These are phyloP conservation scores for Lichenothelia convexa DNA, from an alignment of 495 filamentous ascomycete species.

Conservation along the genomic window DNA sequence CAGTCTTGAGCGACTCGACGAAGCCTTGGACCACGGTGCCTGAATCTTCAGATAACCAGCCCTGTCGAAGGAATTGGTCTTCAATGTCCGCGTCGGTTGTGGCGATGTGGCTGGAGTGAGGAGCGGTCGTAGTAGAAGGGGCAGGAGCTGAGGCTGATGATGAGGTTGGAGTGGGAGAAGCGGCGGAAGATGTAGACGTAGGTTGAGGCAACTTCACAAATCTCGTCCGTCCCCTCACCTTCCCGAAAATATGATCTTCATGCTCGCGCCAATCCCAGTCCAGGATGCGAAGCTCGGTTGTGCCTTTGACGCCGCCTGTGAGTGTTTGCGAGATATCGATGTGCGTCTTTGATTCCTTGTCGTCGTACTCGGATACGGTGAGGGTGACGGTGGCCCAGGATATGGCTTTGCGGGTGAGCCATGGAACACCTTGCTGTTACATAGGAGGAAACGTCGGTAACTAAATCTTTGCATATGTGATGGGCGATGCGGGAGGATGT, in stretches of 20 bases:
- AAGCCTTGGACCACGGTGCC: conserved; percentile 33
- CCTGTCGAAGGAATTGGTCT: conserved; percentile 26
- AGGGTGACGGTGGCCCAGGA: conserved; percentile 54
- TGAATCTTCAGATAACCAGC: conserved; percentile 33
- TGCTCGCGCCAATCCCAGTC: conserved; percentile 56
- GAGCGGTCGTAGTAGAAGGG: not conserved
- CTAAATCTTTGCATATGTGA: not conserved
- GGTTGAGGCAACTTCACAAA: conserved; percentile 27
- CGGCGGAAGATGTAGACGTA: too few species aligned
- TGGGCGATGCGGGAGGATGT: conserved; percentile 1
- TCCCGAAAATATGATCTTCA: conserved; percentile 67
- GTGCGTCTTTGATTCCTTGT: conserved; percentile 32
- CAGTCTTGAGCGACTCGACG: conserved; percentile 40
- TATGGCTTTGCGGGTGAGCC: conserved; percentile 64
- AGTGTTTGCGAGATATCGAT: conserved; percentile 67
- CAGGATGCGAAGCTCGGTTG: conserved; percentile 49
- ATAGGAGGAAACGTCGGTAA: not conserved
- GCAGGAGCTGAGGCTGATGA: too few species aligned
- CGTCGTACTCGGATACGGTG: conserved; percentile 33
- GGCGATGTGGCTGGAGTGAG: not conserved
- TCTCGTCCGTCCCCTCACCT: conserved; percentile 41
- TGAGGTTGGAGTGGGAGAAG: too few species aligned
- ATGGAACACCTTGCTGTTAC: conserved; percentile 68
- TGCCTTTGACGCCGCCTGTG: conserved; percentile 58
- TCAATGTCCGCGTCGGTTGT: conserved; percentile 20